Evolutionary conservation across 2,329 filamentous ascomycete species (phyloP), one percentile per base, ranked within the genome.

Genomic region (Verticillium isaacii): DNA sequence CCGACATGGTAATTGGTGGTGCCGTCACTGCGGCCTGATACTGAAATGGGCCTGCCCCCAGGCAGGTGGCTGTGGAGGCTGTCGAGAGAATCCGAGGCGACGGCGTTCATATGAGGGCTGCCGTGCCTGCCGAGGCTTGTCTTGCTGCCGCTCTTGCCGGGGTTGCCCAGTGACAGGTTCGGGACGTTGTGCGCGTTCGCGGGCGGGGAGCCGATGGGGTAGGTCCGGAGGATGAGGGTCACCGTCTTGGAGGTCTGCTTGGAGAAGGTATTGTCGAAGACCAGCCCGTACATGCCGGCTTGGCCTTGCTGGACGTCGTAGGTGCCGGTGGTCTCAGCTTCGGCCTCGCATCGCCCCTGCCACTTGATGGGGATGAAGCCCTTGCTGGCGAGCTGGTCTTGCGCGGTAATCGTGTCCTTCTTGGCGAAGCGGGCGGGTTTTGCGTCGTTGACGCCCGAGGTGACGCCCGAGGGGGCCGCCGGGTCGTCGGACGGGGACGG

Each of bases 261-360:
- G 63, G 93, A 97, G 74, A 99, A 99, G 32, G 95, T 99, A 72
- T 99, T 99, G 84, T 99, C 95, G 72, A 99, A 97, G 36, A 98
- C 92, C 64, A 99, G 81, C 61, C 93, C 95, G 73, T 96, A 99
- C 86, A 97, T 97, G 71, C 95, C 95, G 29, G 89, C 91, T 66
- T 95, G 87, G 37, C 87, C 87, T 8, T 80, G 70, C 0, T 80
- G 80, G 29, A 98, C 91, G 71, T 97, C 90, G 73, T 92, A 92
- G 23, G 89, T 95, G 36, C 94, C 95, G 75, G 94, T 92, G 23
- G 92, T 91, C 58, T 97, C 93, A 78, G 95, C 94, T 78, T 98
- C 94, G 41, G 95, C 93, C 77, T 98, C 94, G 75, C 93, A 98
- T 81, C 94, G 97, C 50, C 95, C 95, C 67, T 90, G 83, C 95